A percentile compares a stretch with the other conserved stretches of the same genome.
These are phyloP conservation scores for Scleroderma citrinum DNA, from an alignment of 768 basidiomycete genomes.

Conservation along the genomic window DNA sequence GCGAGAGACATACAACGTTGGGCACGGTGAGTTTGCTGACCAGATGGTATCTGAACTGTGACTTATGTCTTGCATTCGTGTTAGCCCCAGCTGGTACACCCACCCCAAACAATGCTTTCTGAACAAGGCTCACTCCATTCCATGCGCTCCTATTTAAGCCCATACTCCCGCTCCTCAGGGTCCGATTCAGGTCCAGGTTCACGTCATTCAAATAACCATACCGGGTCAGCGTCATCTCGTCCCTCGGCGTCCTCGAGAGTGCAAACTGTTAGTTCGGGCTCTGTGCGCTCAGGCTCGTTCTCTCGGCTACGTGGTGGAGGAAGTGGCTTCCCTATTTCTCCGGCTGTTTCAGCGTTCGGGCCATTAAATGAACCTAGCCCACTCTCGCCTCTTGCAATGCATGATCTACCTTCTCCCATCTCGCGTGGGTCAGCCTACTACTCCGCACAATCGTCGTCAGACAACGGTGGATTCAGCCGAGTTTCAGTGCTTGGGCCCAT, in stretches of 20 bases:
- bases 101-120: conserved; percentile 38
- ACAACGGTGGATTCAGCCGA: conserved; percentile 15
- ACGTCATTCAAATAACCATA: conserved; percentile 35
- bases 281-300: conserved; percentile 26
- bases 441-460: not conserved
- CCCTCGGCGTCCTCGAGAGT: conserved; percentile 42
- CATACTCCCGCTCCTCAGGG: conserved; percentile 37
- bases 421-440: conserved; percentile 1
- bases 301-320: conserved; percentile 45
- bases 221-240: conserved; percentile 51
- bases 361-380: conserved; percentile 11
- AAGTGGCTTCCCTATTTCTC: conserved; percentile 32
- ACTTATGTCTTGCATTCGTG: conserved; percentile 5
- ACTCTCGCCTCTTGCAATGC: conserved; percentile 13
- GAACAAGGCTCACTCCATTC: conserved; percentile 65
- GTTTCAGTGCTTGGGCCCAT: conserved; percentile 27
- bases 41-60: conserved; percentile 2
- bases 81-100: conserved; percentile 42
- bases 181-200: conserved; percentile 49
- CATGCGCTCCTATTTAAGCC: conserved; percentile 50
- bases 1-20: conserved; percentile 50
- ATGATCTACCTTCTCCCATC: conserved; percentile 12
- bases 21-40: conserved; percentile 46
- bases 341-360: conserved; percentile 49
- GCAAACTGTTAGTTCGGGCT: conserved; percentile 31